Percentiles rank a stretch among this genome's conserved stretches.
Evolutionary conservation across 768 basidiomycete species (phyloP).

Genomic region (Dacryopinax spathularia): DNA sequence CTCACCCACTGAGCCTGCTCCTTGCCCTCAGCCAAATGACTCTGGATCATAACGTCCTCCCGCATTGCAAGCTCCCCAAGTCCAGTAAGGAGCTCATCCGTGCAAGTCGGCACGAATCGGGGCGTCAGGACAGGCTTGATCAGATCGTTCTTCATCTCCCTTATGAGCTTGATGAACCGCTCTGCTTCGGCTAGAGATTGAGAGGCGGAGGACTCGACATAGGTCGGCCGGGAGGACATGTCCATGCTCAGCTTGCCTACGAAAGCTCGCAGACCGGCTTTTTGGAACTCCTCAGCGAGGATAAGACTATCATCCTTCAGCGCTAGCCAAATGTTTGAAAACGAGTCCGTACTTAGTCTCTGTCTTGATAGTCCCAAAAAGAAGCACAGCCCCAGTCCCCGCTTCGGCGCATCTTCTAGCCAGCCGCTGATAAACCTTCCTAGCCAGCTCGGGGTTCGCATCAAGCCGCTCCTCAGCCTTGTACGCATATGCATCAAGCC

Average conservation of each 20-base stretch:
- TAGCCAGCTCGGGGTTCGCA: slow-evolving; percentile 41
- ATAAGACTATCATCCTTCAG: slow-evolving; percentile 48
- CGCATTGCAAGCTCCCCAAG: slow-evolving; percentile 41
- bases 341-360: slow-evolving; percentile 57
- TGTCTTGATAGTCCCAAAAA: slow-evolving; percentile 73
- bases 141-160: no score
- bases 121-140: slow-evolving; percentile 78
- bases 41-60: slow-evolving; percentile 48
- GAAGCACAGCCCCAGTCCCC: slow-evolving; percentile 61
- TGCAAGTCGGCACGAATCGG: slow-evolving; percentile 80
- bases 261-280: slow-evolving; percentile 58
- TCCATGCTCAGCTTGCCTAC: slow-evolving; percentile 92
- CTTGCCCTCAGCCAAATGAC: slow-evolving; percentile 67
- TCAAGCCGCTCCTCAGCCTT: slow-evolving; percentile 70
- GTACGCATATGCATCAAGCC: slow-evolving; percentile 72
- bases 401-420: slow-evolving; percentile 50
- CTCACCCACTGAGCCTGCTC: slow-evolving; percentile 65
- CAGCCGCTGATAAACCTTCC: slow-evolving; percentile 51
- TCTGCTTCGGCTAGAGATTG: slow-evolving; percentile 38
- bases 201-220: slow-evolving; percentile 40
- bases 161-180: slow-evolving; percentile 49
- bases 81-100: slow-evolving; percentile 48
- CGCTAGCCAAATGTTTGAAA: no score
- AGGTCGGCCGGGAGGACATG: slow-evolving; percentile 53
- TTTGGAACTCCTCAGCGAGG: slow-evolving; percentile 59